phyloP scores from a whole-genome alignment of 352 stramenopile genomes.

The Aphanomyces invadans region DNA sequence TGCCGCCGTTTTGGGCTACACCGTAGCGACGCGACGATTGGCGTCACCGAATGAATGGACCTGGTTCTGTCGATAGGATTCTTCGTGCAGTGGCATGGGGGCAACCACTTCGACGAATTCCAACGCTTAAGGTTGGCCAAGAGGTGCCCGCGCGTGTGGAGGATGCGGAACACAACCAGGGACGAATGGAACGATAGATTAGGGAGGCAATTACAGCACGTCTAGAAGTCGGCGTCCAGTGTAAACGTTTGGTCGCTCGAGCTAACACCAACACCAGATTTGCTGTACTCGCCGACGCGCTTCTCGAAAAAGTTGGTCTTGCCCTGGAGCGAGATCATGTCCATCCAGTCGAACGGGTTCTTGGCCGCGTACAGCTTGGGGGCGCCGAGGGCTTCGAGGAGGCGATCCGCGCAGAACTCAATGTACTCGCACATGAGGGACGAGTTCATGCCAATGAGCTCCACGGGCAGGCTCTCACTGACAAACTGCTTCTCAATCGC shows the following conservation, averaged over 20 bases:
- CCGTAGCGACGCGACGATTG: no score
- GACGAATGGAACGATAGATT: no score
- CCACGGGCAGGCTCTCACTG: constrained; percentile 93
- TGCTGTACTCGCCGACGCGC: constrained; percentile 98
- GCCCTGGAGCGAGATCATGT: constrained; percentile 97
- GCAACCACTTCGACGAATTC: no score
- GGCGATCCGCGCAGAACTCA: constrained; percentile 96
- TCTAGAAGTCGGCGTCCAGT: constrained; percentile 91
- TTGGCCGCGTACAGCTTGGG: constrained; percentile 89
- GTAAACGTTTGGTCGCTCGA: constrained; percentile 87
- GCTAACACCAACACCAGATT: constrained; percentile 91
- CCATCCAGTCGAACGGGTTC: constrained; percentile 99
- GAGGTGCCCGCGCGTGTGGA: no score
- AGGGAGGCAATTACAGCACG: not conserved
- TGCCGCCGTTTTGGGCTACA: no score
- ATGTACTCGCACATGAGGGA: constrained; percentile 98
- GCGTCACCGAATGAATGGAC: no score
- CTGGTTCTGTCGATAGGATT: no score
- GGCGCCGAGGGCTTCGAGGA: constrained; percentile 89
- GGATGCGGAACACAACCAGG: no score
- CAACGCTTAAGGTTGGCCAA: no score
- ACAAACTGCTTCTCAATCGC: constrained; percentile 98
- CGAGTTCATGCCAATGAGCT: constrained; percentile 99
- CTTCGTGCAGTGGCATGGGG: no score
- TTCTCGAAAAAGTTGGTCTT: constrained; percentile 99